These are phyloP conservation scores for Falciphora oryzae DNA, from an alignment of 2,329 filamentous ascomycete genomes.

Conservation along the genomic window DNA sequence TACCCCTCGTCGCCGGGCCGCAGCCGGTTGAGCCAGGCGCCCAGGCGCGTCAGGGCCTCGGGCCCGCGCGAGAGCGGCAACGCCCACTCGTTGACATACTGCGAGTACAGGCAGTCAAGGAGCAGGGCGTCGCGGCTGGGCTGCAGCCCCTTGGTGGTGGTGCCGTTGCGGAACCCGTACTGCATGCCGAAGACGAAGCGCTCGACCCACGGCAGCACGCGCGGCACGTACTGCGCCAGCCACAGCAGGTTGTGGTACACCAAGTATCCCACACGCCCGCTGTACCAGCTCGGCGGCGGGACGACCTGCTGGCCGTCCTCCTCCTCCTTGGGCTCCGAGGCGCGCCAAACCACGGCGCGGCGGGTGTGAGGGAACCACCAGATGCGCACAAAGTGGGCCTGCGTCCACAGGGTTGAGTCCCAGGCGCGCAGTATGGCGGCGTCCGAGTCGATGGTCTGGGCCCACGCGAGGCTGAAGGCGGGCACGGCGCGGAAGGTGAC, in stretches of 20 bases:
- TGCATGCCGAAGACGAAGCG: constrained; percentile 98
- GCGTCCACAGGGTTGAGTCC: constrained; percentile 74
- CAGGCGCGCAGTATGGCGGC: constrained; percentile 60
- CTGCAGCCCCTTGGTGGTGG: constrained; percentile 68
- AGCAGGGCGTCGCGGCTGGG: constrained; percentile 73
- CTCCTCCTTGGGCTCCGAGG: constrained; percentile 63
- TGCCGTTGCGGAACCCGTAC: constrained; percentile 68
- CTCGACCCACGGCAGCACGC: constrained; percentile 80
- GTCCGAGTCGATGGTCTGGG: constrained; percentile 71
- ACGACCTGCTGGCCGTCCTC: constrained; percentile 31
- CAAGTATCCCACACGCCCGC: constrained; percentile 74
- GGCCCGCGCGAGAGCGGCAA: constrained; percentile 80
- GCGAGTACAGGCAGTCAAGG: constrained; percentile 98
- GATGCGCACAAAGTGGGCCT: constrained; percentile 82
- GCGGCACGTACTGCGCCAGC: constrained; percentile 69
- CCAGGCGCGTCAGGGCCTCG: constrained; percentile 76
- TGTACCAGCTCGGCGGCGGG: constrained; percentile 70
- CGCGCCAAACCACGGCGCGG: constrained; percentile 82
- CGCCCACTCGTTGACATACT: constrained; percentile 98
- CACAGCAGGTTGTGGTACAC: constrained; percentile 90
- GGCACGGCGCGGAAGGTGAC: constrained; percentile 78
- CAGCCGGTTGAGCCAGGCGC: constrained; percentile 72
- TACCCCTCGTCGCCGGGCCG: constrained; percentile 51
- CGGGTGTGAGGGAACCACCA: constrained; percentile 98
- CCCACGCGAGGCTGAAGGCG: constrained; percentile 80